phyloP scores from a whole-genome alignment of 371 early-diverging fungal genomes.

The Mortierella sp. region DNA sequence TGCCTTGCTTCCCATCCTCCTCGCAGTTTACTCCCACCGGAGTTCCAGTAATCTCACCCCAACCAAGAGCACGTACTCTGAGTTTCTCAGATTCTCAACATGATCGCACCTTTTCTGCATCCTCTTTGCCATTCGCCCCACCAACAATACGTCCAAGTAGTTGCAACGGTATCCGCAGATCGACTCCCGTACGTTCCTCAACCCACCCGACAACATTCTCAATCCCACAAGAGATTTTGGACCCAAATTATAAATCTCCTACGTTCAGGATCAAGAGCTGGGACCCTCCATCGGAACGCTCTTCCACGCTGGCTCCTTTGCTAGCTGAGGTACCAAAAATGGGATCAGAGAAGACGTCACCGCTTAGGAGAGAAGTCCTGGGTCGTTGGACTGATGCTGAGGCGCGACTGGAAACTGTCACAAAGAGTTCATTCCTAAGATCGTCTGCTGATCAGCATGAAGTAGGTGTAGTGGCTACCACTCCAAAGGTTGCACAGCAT shows the following conservation, averaged over 20 bases:
- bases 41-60: background rate
- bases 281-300: conserved; percentile 20
- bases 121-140: conserved; percentile 12
- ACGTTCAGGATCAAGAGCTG: conserved; percentile 54
- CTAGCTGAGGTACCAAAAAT: background rate
- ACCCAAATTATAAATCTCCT: conserved; percentile 48
- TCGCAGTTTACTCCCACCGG: background rate
- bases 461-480: background rate
- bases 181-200: conserved; percentile 15
- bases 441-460: conserved; percentile 3
- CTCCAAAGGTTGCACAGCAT: background rate
- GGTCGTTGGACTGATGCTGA: conserved; percentile 6
- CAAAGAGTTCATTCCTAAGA: conserved; percentile 9
- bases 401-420: background rate
- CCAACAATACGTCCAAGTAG: conserved; percentile 8
- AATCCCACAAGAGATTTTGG: conserved; percentile 55
- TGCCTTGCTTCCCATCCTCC: background rate
- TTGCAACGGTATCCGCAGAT: conserved; percentile 2
- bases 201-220: conserved; percentile 24
- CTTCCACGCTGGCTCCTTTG: background rate
- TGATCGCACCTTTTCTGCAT: background rate
- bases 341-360: background rate
- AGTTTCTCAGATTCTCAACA: conserved; percentile 26
- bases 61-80: conserved; percentile 22
- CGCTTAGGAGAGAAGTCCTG: conserved; percentile 3